phyloP scores from a whole-genome alignment of 352 stramenopile species.

The Globisporangium yorkense region DNA sequence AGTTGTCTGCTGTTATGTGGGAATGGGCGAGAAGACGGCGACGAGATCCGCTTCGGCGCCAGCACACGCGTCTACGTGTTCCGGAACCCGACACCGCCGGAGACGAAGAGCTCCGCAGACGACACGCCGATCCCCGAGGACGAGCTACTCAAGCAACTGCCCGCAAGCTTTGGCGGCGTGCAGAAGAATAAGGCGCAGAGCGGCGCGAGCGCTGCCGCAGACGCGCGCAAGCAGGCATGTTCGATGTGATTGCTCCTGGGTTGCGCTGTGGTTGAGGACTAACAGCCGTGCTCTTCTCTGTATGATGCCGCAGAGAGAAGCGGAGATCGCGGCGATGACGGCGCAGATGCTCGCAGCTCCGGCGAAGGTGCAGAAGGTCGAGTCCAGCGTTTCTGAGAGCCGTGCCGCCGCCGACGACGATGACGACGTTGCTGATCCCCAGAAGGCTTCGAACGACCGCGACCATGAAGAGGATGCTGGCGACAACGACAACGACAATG shows the following conservation, averaged over 20 bases:
- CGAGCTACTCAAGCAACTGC: slow-evolving; percentile 29
- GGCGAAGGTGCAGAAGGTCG: slow-evolving; percentile 6
- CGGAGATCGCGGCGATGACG: slow-evolving; percentile 66
- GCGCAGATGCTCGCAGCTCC: slow-evolving; percentile 61
- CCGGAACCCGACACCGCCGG: slow-evolving; percentile 12
- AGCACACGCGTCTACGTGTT: slow-evolving; percentile 62
- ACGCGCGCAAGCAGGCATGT: slow-evolving; percentile 35
- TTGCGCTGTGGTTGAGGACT: neutral
- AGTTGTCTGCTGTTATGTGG: neutral
- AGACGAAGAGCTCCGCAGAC: slow-evolving; percentile 11
- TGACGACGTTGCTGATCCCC: neutral
- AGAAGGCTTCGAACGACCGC: neutral
- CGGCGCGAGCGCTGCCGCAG: neutral
- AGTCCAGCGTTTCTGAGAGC: neutral
- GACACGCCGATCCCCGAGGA: slow-evolving; percentile 2
- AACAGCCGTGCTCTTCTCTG: neutral
- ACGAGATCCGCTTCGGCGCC: slow-evolving; percentile 50
- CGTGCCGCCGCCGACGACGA: neutral
- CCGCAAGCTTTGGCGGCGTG: slow-evolving; percentile 32
- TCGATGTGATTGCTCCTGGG: neutral
- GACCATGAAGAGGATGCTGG: neutral
- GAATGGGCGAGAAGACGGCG: slow-evolving; percentile 22
- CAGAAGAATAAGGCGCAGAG: slow-evolving; percentile 13
- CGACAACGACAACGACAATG: slow-evolving; percentile 10
- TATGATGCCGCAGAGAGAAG: slow-evolving; percentile 29